These are phyloP conservation scores for Scutellaria minor DNA, from an alignment of 257 asterid species.

Conservation along the genomic window DNA sequence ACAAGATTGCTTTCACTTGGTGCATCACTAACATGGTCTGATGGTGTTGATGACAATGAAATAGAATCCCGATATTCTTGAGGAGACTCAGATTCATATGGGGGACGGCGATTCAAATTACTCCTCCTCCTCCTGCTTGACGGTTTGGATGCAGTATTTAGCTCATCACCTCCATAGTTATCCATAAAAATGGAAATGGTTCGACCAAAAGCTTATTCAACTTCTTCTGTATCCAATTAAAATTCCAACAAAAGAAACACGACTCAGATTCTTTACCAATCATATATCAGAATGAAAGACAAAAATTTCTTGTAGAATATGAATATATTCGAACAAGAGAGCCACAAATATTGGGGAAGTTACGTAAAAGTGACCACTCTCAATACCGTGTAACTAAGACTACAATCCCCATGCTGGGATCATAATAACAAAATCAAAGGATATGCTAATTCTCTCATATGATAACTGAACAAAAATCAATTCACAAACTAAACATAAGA, in stretches of 20 bases:
- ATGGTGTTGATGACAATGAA: slow-evolving; percentile 66
- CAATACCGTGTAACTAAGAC: background rate
- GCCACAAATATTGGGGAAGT: background rate
- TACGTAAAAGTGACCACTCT: background rate
- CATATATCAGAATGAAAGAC: background rate
- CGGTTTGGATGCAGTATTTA: slow-evolving; percentile 39
- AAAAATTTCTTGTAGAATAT: slow-evolving; percentile 10
- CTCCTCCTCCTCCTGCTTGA: slow-evolving; percentile 66
- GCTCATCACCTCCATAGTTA: slow-evolving; percentile 42
- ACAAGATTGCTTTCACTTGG: slow-evolving; percentile 54
- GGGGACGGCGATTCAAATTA: slow-evolving; percentile 58
- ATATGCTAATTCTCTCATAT: background rate
- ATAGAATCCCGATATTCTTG: slow-evolving; percentile 51
- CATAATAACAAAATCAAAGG: background rate
- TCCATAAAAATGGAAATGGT: slow-evolving; percentile 50
- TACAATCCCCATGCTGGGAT: slow-evolving; percentile 5
- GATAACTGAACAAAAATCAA: background rate
- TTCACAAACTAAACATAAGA: background rate
- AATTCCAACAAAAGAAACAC: slow-evolving; percentile 18
- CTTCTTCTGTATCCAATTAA: slow-evolving; percentile 20
- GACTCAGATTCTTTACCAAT: background rate
- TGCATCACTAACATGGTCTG: slow-evolving; percentile 54
- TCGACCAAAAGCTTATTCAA: slow-evolving; percentile 25
- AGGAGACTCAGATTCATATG: slow-evolving; percentile 51
- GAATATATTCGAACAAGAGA: background rate